These are phyloP conservation scores for Pichia gijzeniarum DNA, from an alignment of 805 yeast genomes.

Conservation along the genomic window DNA sequence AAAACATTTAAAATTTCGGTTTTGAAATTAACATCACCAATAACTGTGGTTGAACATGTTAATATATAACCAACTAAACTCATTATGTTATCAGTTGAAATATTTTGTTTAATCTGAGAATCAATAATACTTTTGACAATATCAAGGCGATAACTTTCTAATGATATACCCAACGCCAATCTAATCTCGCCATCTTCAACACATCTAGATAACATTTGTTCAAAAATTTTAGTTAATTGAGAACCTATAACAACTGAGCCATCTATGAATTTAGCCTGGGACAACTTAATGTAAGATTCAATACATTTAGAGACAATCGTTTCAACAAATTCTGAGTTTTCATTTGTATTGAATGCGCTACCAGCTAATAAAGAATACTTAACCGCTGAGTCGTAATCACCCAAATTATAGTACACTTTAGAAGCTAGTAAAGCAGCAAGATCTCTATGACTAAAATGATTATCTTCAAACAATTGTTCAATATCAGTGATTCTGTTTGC, in stretches of 20 bases:
- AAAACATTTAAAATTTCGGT: conserved; percentile 55
- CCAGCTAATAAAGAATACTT: conserved; percentile 85
- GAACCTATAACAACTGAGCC: conserved; percentile 40
- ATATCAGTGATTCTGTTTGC: conserved; percentile 84
- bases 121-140: conserved; percentile 55
- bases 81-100: conserved; percentile 48
- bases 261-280: conserved; percentile 43
- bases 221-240: conserved; percentile 65
- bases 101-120: conserved; percentile 25
- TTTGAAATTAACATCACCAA: conserved; percentile 62
- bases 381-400: conserved; percentile 88
- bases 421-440: conserved; percentile 91
- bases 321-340: conserved; percentile 79
- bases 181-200: conserved; percentile 61
- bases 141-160: conserved; percentile 85
- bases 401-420: conserved; percentile 83
- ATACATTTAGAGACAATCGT: conserved; percentile 93
- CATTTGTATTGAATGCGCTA: conserved; percentile 65
- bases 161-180: conserved; percentile 83
- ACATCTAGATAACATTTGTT: conserved; percentile 81
- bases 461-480: conserved; percentile 88
- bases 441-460: conserved; percentile 55
- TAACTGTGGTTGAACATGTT: conserved; percentile 56
- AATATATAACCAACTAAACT: conserved; percentile 66
- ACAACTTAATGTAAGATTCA: conserved; percentile 64